Evolutionary conservation across 2,329 filamentous ascomycete species (phyloP), one percentile per base, ranked within the genome.

Genomic region (Rosellinia necatrix): DNA sequence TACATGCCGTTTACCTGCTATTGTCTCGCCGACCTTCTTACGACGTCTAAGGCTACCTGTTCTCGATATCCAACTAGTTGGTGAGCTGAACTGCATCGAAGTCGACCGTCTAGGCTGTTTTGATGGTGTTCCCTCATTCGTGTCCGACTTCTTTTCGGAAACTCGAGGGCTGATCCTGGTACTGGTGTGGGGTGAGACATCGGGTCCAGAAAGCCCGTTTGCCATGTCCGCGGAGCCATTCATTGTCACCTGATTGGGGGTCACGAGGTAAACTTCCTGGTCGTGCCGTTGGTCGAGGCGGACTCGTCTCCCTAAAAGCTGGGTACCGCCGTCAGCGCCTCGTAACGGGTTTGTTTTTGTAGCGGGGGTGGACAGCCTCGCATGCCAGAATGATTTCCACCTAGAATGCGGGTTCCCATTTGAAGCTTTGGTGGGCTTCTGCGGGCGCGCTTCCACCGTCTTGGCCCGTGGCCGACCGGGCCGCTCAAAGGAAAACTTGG

Each of bases 321-420:
- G 57, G 47, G 35, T 50, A 47, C 69, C 70, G 55, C 62, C 66
- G 25, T 77, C 68, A 25, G 43, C 49, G 17, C 50, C 57, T 43
- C 63, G 64, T 29, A 68, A 56, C 1, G 67, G 53, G 9, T 64
- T 65, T 24, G 59, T 29, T 49, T 66, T 71, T 3, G 54, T 22
- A 3, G 53, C 25, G 21, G 42, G 56, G 43, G 60, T 62, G 15
- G 54, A 66, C 35, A 75, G 70, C 41, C 68, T 75, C 7, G 74
- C 71, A 64, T 85, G 82, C 65, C 85, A 84, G 63, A 82, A 85
- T 0, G 83, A 85, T n/a, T 74, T 74, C 82, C 82, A 85, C 41
- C 64, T 70, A 17, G 67, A 64, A 4, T 62, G 59, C 13, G 66
- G 61, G 10, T 53, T 53, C 12, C 51, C 47, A 9, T 25, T 24